Base-by-base conservation (phyloP, 441 rosid genomes). In the Flueggea neowawraea region DNA sequence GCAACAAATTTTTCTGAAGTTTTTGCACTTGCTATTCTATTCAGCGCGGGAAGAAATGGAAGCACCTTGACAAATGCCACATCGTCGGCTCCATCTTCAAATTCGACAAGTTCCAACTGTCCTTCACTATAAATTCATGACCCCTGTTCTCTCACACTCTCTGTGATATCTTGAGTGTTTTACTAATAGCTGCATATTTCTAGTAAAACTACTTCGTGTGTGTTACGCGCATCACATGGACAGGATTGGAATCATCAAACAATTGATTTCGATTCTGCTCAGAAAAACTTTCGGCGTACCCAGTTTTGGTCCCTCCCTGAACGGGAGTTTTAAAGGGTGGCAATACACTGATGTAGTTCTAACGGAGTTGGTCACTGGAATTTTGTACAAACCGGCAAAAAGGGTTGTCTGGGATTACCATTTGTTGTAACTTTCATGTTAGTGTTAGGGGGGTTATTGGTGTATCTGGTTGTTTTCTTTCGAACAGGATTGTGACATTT, bases 41-140 rank as follows among this genome's bases (percentile, higher is more conserved):
- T 82, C 60, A 91, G 99, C 67, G 67, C 64, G 15, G 87, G 92
- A 65, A 81, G 84, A 82, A 89, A 89, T 63, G 80, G 28, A 22
- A 22, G 81, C 69, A 89, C 96, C 60, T 61, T 75, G 32, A 76
- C 80, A 52, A 91, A 89, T 49, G 75, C 75, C 60, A 81, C 88
- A 39, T 76, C 88, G 2, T 73, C 85, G 52, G 98, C 92, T 5
- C 97, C 99, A 17, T 94, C 96, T 0, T 75, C 95, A 16, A 88
- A 91, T 70, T 76, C 96, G 6, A 77, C 96, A 4, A 78, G 68
- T 55, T 87, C 96, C 4, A 90, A 85, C 53, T 73, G 82, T 66
- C 16, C 68, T 57, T 54, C 78, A 43, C 62, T 54, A 47, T 60
- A 71, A 68, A 31, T 70, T 61, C 63, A 69, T 39, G 57, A 57